Evolutionary conservation across 2,329 filamentous ascomycete species (phyloP).

Genomic region (Tothia fuscella): DNA sequence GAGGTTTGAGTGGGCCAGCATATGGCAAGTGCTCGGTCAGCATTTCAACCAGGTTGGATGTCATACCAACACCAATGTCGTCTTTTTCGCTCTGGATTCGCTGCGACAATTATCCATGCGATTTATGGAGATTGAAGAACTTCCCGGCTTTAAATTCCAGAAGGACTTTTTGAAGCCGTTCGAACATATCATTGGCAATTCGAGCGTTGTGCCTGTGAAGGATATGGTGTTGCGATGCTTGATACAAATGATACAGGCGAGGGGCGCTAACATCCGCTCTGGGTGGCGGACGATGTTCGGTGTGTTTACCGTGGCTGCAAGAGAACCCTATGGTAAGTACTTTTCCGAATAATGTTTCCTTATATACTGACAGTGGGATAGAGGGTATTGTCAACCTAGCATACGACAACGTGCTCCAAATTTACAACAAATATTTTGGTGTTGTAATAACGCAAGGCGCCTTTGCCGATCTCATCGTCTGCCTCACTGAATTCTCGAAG

Average conservation of each 20-base stretch:
- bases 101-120: slow-evolving; percentile 93
- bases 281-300: slow-evolving; percentile 99
- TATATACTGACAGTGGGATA: slow-evolving; percentile 19
- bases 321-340: slow-evolving; percentile 62
- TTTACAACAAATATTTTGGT: slow-evolving; percentile 91
- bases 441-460: slow-evolving; percentile 93
- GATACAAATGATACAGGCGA: slow-evolving; percentile 97
- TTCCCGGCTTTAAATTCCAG: slow-evolving; percentile 98
- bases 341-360: slow-evolving; percentile 3
- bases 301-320: slow-evolving; percentile 89
- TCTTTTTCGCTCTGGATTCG: slow-evolving; percentile 95
- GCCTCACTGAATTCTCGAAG: slow-evolving; percentile 96
- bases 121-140: slow-evolving; percentile 95
- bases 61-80: slow-evolving; percentile 89
- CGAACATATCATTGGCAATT: slow-evolving; percentile 93
- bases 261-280: slow-evolving; percentile 91
- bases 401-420: slow-evolving; percentile 90
- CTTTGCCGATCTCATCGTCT: slow-evolving; percentile 92
- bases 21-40: slow-evolving; percentile 94
- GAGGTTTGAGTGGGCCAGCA: slow-evolving; percentile 94
- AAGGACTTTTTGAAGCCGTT: slow-evolving; percentile 99
- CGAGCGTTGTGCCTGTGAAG: slow-evolving; percentile 81
- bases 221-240: slow-evolving; percentile 94
- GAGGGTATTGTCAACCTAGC: slow-evolving; percentile 94
- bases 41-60: slow-evolving; percentile 98